phyloP scores from a whole-genome alignment of 1,284 basidiomycete genomes.

The Meira miltonrushii region DNA sequence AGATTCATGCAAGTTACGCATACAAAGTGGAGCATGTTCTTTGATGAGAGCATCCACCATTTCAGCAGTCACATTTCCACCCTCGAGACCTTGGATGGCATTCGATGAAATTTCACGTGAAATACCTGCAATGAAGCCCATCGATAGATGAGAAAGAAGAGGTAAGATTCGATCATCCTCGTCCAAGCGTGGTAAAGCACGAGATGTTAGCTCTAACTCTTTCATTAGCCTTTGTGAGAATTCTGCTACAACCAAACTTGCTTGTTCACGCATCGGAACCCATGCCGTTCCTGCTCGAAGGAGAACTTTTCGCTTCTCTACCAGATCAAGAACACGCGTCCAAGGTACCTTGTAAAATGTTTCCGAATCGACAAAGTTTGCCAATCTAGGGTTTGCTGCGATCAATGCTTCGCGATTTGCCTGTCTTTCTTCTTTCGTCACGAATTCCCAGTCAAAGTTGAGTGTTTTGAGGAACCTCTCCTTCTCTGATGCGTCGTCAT shows the following conservation, averaged over 20 bases:
- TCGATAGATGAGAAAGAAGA: constrained; percentile 84
- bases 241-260: constrained; percentile 81
- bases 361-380: constrained; percentile 56
- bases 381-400: constrained; percentile 36
- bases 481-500: constrained; percentile 63
- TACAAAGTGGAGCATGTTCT: constrained; percentile 91
- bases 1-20: constrained; percentile 81
- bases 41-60: constrained; percentile 84
- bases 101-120: constrained; percentile 68
- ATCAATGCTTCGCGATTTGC: constrained; percentile 59
- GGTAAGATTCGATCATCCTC: constrained; percentile 89
- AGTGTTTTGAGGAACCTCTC: constrained; percentile 69
- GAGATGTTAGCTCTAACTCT: constrained; percentile 83
- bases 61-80: constrained; percentile 71
- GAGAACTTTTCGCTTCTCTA: constrained; percentile 77
- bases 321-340: constrained; percentile 87
- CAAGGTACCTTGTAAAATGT: constrained; percentile 74
- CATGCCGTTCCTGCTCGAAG: constrained; percentile 81
- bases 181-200: constrained; percentile 83
- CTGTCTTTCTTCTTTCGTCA: constrained; percentile 62
- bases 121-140: constrained; percentile 87
- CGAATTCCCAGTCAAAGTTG: constrained; percentile 73
- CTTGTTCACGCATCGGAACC: constrained; percentile 74
- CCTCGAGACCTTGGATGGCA: constrained; percentile 55
- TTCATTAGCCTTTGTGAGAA: constrained; percentile 72